A percentile compares a stretch with the other conserved stretches of the same genome.
These are phyloP conservation scores for Tricholoma bakamatsutake DNA, from an alignment of 768 basidiomycete species.

Conservation along the genomic window DNA sequence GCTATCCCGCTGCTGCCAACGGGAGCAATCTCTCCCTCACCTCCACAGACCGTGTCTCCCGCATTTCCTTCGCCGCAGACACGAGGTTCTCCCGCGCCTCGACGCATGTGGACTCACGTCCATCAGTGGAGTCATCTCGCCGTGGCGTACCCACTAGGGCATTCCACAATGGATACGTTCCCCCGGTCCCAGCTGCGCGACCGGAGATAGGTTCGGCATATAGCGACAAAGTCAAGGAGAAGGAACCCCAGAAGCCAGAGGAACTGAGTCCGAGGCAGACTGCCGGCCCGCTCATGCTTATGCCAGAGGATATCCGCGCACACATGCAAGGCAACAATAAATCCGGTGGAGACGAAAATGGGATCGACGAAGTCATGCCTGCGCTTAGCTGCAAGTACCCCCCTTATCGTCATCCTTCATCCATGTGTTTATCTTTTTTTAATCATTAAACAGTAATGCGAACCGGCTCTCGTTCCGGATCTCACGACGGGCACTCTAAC, in stretches of 20 bases:
- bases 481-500: not conserved
- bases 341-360: constrained; percentile 24
- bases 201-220: constrained; percentile 3
- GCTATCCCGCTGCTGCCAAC: constrained; percentile 33
- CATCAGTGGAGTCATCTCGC: constrained; percentile 31
- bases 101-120: constrained; percentile 30
- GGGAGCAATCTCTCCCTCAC: constrained; percentile 17
- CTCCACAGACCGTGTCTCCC: constrained; percentile 43
- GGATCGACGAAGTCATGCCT: constrained; percentile 56
- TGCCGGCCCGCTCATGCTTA: constrained; percentile 37
- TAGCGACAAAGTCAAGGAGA: constrained; percentile 12
- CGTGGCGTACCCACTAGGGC: constrained; percentile 22
- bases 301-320: constrained; percentile 57
- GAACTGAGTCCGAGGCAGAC: constrained; percentile 33
- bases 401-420: not conserved
- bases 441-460: constrained; percentile 57
- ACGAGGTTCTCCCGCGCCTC: constrained; percentile 34
- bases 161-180: constrained; percentile 34
- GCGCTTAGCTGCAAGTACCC: constrained; percentile 55
- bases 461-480: constrained; percentile 31
- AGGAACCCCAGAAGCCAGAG: constrained; percentile 9
- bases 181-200: constrained; percentile 26
- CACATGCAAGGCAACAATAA: constrained; percentile 32
- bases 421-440: constrained; percentile 5
- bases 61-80: constrained; percentile 68